Conservation (phyloP, 495 filamentous ascomycete species). For the Zalerion maritima region DNA sequence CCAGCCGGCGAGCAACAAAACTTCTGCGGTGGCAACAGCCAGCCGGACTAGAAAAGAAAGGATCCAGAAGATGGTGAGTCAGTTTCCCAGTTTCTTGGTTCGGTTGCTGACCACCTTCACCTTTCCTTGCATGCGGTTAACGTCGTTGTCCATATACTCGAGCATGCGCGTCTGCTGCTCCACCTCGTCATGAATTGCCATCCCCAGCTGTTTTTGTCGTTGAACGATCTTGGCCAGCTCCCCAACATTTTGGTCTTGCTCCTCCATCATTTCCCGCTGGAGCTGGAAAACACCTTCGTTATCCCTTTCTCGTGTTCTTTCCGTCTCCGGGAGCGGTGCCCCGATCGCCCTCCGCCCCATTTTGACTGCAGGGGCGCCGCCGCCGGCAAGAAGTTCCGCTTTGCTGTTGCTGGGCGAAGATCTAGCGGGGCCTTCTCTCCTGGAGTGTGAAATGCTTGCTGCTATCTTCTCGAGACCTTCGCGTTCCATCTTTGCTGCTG, state of each 20-base stretch:
- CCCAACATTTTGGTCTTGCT: constrained; percentile 74
- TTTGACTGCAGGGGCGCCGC: constrained; percentile 4
- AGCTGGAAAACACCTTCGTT: constrained; percentile 80
- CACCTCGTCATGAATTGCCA: constrained; percentile 74
- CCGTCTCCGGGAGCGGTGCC: constrained; percentile 63
- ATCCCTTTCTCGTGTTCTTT: constrained; percentile 74
- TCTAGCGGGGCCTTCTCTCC: constrained; percentile 7
- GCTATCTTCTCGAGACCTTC: constrained; percentile 75
- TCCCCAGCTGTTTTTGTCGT: constrained; percentile 72
- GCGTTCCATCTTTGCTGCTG: constrained; percentile 63
- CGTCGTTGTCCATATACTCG: constrained; percentile 58
- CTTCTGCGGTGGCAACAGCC: constrained; percentile 4
- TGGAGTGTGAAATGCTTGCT: constrained; percentile 46
- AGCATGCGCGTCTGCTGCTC: constrained; percentile 74
- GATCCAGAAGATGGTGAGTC: constrained; percentile 7
- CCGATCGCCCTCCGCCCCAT: constrained; percentile 67
- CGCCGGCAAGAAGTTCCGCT: constrained; percentile 15
- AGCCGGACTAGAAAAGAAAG: constrained; percentile 4
- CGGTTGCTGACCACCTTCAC: constrained; percentile 70
- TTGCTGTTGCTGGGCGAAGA: constrained; percentile 16
- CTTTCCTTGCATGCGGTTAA: constrained; percentile 58
- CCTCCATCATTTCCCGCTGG: constrained; percentile 66
- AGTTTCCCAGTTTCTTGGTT: constrained; percentile 49
- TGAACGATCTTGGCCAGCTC: constrained; percentile 61
- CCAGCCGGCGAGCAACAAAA: too few species aligned